Evolutionary conservation across 1,139 yeast species (phyloP), one percentile per base, ranked within the genome.

Genomic region (Sporopachydermia cereana): DNA sequence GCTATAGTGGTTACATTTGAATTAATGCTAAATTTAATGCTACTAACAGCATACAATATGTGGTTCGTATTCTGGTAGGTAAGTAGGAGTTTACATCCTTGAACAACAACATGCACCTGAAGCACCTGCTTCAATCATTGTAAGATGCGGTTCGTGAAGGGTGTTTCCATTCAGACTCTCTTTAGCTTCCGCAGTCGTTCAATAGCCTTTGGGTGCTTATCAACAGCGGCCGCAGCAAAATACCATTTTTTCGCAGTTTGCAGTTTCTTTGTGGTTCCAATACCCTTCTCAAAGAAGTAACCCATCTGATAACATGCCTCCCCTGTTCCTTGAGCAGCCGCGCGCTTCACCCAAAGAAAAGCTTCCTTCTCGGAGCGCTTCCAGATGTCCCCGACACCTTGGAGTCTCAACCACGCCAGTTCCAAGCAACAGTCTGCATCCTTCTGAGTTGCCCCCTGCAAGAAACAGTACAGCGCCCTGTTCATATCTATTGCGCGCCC

Each of bases 231-330:
- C 16, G 88, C 84, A 46, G 71, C 67, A 48, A 62, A 63, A 57
- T 76, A 80, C 68, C 78, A 79, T 46, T 63, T 60, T 45, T 60
- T 59, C 1, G 85, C 81, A 57, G 70, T 67, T 16, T 63, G 67
- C 25, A 60, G 24, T 53, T 77, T 72, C 36, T 61, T 61, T 12
- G 64, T 64, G 45, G 76, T 73, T 7, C 93, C 93, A 44, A 84
- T 70, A 1, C 96, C 97, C 51, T 74, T 75, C 61, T 85, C 95
- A 48, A 77, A 76, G 57, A 83, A 82, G 56, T 80, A 75, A 1
- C 95, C 98, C 62, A 89, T 71, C 45, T 88, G 86, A 58, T 73
- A 86, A 56, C 81, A 86, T 3, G 96, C 95, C 56, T 86, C 86
- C 1, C 83, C 76, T 31, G 82, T 69, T 17, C 85, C 85, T 56